Evolutionary conservation across 2,329 filamentous ascomycete genomes (phyloP), one percentile per base, ranked within the genome.

Genomic region (Penicillium sp.): DNA sequence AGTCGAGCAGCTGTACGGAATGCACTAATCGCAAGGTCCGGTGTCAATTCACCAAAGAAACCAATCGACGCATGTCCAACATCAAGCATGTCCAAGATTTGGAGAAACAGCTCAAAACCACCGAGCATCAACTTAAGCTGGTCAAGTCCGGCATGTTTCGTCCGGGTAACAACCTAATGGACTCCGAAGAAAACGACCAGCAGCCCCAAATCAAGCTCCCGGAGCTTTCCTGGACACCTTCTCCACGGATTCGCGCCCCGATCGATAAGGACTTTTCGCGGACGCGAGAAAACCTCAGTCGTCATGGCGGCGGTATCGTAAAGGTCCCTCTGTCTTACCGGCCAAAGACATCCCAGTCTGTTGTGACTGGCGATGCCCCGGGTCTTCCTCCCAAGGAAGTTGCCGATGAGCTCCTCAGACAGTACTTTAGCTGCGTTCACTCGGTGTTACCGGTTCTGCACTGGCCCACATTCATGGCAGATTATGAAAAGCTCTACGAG

Each of bases 31-130:
- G 92, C 49, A 93, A 90, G 60, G 90, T 96, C 49, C 94, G 93
- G 64, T 98, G 92, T 60, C 90, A 96, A 59, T 98, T 98, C 61
- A 98, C 92, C 33, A 98, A 98, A 68, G 92, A 98, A 66, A 98
- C 92, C 9, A 98, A 98, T 62, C 78, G 92, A 42, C 80, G 92
- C 45, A 98, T 98, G 92, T 96, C 92, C 12, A 96, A 90, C 1
- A 96, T 96, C 68, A 98, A 96, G 77, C 92, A 95, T 71, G 85
- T 96, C 9, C 92, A 96, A 66, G 92, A 98, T 61, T 73, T 98
- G 16, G 90, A 96, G 67, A 92, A 87, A 64, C 89, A 95, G 65
- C 78, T 95, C 55, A 77, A 84, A 31, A 76, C 82, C 35, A 75
- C 92, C 27, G 85, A 82, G 59, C 80, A 86, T 41, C 85, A 95